Evolutionary conservation across 2,329 filamentous ascomycete species (phyloP).

Genomic region (Leptographium galeiforme): DNA sequence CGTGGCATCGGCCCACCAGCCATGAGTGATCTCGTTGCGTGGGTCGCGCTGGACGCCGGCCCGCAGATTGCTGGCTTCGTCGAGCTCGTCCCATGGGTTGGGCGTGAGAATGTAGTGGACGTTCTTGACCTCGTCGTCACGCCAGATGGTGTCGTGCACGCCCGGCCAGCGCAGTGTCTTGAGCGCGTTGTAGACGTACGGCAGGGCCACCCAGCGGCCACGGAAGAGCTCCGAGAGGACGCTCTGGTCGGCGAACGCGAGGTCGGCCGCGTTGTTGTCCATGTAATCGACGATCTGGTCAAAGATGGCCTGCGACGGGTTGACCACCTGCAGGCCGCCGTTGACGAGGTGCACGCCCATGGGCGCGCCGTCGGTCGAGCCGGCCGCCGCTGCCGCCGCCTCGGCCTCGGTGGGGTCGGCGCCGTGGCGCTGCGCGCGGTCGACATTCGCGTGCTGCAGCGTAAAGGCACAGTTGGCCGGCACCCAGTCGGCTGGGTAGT

Average conservation of each 20-base stretch:
- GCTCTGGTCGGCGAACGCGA: constrained; percentile 48
- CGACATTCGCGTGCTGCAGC: constrained; percentile 23
- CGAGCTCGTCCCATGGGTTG: constrained; percentile 47
- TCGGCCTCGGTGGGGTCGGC: constrained; percentile 22
- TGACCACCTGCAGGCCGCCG: constrained; percentile 43
- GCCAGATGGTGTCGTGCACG: constrained; percentile 44
- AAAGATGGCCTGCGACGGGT: constrained; percentile 34
- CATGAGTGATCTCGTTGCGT: constrained; percentile 33
- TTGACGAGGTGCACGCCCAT: constrained; percentile 40
- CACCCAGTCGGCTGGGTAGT: constrained; percentile 64
- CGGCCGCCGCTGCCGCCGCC: background rate
- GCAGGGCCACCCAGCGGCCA: constrained; percentile 42
- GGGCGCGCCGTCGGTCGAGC: constrained; percentile 12
- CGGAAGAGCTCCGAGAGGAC: constrained; percentile 42
- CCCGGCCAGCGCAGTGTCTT: constrained; percentile 39
- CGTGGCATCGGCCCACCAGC: constrained; percentile 43
- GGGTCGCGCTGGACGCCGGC: constrained; percentile 12
- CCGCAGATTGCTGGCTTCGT: constrained; percentile 27
- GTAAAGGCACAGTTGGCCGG: constrained; percentile 46
- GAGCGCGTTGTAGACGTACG: constrained; percentile 49
- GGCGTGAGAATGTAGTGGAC: constrained; percentile 45
- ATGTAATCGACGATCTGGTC: constrained; percentile 37
- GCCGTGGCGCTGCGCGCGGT: constrained; percentile 30
- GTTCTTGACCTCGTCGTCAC: constrained; percentile 44
- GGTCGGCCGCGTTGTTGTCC: constrained; percentile 26